phyloP scores from a whole-genome alignment of 2,329 filamentous ascomycete species.

The Thermoascus crustaceus region DNA sequence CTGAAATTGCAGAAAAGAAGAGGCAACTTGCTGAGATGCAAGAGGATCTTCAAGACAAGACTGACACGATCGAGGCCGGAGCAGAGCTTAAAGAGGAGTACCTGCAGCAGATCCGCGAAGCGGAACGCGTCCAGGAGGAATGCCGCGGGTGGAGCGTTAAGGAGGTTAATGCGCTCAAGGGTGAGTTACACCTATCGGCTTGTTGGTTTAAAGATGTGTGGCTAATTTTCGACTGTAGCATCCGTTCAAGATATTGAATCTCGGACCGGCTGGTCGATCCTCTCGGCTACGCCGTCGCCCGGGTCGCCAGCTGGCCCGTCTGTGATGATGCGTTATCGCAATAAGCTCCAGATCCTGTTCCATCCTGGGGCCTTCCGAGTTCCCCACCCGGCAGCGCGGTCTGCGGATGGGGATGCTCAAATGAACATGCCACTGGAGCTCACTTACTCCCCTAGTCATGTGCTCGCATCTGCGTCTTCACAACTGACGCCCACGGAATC shows the following conservation, averaged over 20 bases:
- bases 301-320: slow-evolving; percentile 21
- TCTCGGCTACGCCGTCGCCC: slow-evolving; percentile 25
- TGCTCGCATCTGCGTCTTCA: slow-evolving; percentile 5
- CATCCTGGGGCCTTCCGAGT: slow-evolving; percentile 30
- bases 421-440: slow-evolving; percentile 26
- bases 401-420: slow-evolving; percentile 17
- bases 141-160: slow-evolving; percentile 80
- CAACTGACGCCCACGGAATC: slow-evolving; percentile 30
- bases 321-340: slow-evolving; percentile 35
- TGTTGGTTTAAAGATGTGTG: background rate
- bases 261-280: slow-evolving; percentile 38
- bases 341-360: slow-evolving; percentile 36
- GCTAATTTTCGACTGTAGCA: slow-evolving; percentile 15
- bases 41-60: slow-evolving; percentile 58
- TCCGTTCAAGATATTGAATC: slow-evolving; percentile 34
- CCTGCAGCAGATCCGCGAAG: slow-evolving; percentile 66
- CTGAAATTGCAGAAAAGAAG: slow-evolving; percentile 62
- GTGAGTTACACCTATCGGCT: slow-evolving; percentile 45
- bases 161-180: slow-evolving; percentile 72
- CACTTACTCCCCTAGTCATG: slow-evolving; percentile 20
- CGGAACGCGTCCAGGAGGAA: slow-evolving; percentile 76
- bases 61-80: slow-evolving; percentile 54
- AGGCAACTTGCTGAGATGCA: slow-evolving; percentile 59
- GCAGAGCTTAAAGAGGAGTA: slow-evolving; percentile 61
- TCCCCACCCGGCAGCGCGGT: slow-evolving; percentile 7